Conservation (phyloP, 2,329 filamentous ascomycete species). For the Penicillium sp. region DNA sequence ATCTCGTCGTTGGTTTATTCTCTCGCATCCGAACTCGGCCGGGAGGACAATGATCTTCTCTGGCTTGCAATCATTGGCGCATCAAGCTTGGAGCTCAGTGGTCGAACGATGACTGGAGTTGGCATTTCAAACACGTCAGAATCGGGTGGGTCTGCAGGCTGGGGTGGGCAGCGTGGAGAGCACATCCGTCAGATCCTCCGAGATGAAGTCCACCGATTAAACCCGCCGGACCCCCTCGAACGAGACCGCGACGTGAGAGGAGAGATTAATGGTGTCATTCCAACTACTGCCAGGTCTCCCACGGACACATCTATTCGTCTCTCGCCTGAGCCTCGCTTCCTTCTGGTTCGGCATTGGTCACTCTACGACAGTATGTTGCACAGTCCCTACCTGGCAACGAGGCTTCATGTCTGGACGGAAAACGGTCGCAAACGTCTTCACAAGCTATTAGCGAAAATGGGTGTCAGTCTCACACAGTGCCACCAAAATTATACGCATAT, state of each 20-base stretch:
- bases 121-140: slow-evolving; percentile 63
- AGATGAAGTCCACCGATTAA: slow-evolving; percentile 91
- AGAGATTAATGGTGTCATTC: slow-evolving; percentile 79
- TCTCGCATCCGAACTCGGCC: slow-evolving; percentile 88
- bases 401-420: slow-evolving; percentile 93
- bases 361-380: slow-evolving; percentile 98
- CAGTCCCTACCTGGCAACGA: slow-evolving; percentile 88
- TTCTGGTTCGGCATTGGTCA: slow-evolving; percentile 94
- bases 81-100: slow-evolving; percentile 90
- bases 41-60: slow-evolving; percentile 93
- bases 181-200: slow-evolving; percentile 82
- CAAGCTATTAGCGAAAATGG: slow-evolving; percentile 97
- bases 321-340: slow-evolving; percentile 89
- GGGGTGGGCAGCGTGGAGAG: slow-evolving; percentile 80
- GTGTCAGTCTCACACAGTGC: slow-evolving; percentile 88
- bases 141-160: slow-evolving; percentile 64
- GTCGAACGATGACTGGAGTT: slow-evolving; percentile 79
- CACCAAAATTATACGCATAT: slow-evolving; percentile 97
- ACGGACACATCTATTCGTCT: slow-evolving; percentile 90
- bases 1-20: slow-evolving; percentile 95
- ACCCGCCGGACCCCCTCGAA: slow-evolving; percentile 70
- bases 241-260: slow-evolving; percentile 63
- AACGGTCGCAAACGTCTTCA: slow-evolving; percentile 83
- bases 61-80: slow-evolving; percentile 96
- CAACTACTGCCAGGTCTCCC: slow-evolving; percentile 82